Conservation (phyloP, 257 asterid genomes). For the Orobanche coerulescens region DNA sequence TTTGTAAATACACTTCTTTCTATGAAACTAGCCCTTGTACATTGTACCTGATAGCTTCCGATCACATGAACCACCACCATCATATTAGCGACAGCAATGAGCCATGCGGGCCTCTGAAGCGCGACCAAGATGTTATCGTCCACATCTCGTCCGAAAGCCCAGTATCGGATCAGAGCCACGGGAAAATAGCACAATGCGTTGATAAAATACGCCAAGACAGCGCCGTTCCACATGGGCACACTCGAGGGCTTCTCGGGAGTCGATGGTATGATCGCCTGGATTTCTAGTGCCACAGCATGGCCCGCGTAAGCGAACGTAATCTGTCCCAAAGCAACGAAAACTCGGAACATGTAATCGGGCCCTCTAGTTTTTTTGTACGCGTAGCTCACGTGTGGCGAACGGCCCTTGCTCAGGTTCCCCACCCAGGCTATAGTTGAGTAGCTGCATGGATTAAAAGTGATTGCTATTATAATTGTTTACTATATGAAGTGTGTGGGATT, state of each 20-base stretch:
- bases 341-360: constrained; percentile 53
- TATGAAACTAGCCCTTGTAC: no score
- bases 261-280: constrained; percentile 86
- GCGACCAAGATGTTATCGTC: constrained; percentile 64
- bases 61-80: constrained; percentile 86
- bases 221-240: constrained; percentile 92
- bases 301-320: constrained; percentile 85
- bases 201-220: constrained; percentile 63
- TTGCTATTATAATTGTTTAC: no score
- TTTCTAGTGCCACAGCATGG: constrained; percentile 77
- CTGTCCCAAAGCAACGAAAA: constrained; percentile 72
- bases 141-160: constrained; percentile 83
- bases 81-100: constrained; percentile 76
- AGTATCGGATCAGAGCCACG: constrained; percentile 68
- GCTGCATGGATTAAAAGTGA: constrained; percentile 31
- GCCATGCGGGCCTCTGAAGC: constrained; percentile 77
- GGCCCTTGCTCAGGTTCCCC: constrained; percentile 56
- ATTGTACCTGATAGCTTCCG: constrained; percentile 83
- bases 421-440: constrained; percentile 86
- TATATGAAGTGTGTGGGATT: background rate
- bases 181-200: constrained; percentile 79
- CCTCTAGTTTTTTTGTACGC: constrained; percentile 49
- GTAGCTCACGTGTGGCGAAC: constrained; percentile 57
- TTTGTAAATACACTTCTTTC: no score
- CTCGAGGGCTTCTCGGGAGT: constrained; percentile 83